These are phyloP conservation scores for Neolentinus lepideus DNA, from an alignment of 1,284 basidiomycete species.

Conservation along the genomic window DNA sequence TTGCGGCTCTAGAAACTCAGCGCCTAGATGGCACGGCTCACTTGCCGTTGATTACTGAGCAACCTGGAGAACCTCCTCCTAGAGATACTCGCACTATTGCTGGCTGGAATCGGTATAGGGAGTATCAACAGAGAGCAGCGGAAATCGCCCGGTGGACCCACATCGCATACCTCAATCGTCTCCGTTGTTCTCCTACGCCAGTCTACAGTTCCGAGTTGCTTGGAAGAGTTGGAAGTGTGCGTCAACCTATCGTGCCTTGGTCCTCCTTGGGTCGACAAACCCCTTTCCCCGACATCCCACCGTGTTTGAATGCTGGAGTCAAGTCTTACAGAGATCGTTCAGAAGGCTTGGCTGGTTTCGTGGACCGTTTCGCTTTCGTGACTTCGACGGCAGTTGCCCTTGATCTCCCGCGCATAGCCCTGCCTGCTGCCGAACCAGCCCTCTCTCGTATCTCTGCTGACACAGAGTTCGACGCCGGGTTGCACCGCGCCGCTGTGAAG, in stretches of 20 bases:
- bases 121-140: slow-evolving; percentile 47
- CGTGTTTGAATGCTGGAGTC: slow-evolving; percentile 41
- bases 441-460: slow-evolving; percentile 21
- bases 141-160: slow-evolving; percentile 62
- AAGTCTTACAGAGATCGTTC: slow-evolving; percentile 62
- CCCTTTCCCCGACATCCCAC: slow-evolving; percentile 34
- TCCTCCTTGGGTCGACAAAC: slow-evolving; percentile 32
- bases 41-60: slow-evolving; percentile 53
- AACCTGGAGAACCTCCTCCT: slow-evolving; percentile 52
- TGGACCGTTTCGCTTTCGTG: slow-evolving; percentile 79
- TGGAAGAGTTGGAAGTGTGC: slow-evolving; percentile 30
- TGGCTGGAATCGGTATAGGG: slow-evolving; percentile 61
- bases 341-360: slow-evolving; percentile 41
- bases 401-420: slow-evolving; percentile 61
- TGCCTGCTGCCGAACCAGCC: slow-evolving; percentile 36
- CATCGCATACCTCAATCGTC: slow-evolving; percentile 66
- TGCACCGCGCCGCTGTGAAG: slow-evolving; percentile 76
- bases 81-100: slow-evolving; percentile 71
- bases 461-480: slow-evolving; percentile 53
- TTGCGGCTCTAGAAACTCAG: slow-evolving; percentile 47
- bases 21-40: slow-evolving; percentile 65
- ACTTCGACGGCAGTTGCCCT: slow-evolving; percentile 78
- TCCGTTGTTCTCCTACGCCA: slow-evolving; percentile 62
- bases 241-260: slow-evolving; percentile 51
- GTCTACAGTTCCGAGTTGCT: slow-evolving; percentile 65